Conservation (phyloP, 352 stramenopile genomes). For the Phytophthora macrochlamydospora region DNA sequence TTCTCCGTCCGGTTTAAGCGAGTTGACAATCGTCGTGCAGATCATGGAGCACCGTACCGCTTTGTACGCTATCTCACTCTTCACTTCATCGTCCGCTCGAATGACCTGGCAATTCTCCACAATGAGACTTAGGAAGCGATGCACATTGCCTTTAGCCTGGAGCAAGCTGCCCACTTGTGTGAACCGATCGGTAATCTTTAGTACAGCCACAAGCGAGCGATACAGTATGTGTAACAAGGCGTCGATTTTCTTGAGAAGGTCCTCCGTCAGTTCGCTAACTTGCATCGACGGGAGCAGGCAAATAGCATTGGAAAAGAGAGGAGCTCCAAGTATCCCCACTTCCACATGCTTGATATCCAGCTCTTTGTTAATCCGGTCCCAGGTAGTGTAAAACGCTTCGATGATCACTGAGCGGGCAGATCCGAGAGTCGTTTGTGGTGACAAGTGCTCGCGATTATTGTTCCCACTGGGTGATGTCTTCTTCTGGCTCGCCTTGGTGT, state of each 20-base stretch:
- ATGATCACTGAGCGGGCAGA: conserved; percentile 8
- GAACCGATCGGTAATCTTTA: conserved; percentile 24
- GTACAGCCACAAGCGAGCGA: conserved; percentile 24
- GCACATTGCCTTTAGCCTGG: conserved; percentile 27
- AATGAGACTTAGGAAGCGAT: conserved; percentile 29
- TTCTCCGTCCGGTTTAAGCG: conserved; percentile 18
- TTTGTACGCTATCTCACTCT: conserved; percentile 57
- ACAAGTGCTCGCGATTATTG: conserved; percentile 10
- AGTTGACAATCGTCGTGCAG: conserved; percentile 61
- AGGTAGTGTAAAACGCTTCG: conserved; percentile 35
- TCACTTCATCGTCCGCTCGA: conserved; percentile 16
- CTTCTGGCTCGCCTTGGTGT: not conserved
- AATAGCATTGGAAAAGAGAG: conserved; percentile 31
- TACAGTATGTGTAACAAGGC: conserved; percentile 33
- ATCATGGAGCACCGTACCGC: conserved; percentile 67
- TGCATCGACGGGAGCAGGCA: conserved; percentile 26
- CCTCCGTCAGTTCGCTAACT: conserved; percentile 13
- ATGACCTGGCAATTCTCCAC: conserved; percentile 16
- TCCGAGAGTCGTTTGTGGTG: conserved; percentile 1
- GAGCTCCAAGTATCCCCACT: conserved; percentile 15
- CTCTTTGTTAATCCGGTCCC: conserved; percentile 29
- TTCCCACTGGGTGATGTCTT: conserved; percentile 4
- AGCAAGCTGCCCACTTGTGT: conserved; percentile 11
- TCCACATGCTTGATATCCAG: conserved; percentile 29
- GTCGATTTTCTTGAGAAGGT: conserved; percentile 18